phyloP scores from a whole-genome alignment of 805 yeast genomes.

The Clavispora phyllophila region DNA sequence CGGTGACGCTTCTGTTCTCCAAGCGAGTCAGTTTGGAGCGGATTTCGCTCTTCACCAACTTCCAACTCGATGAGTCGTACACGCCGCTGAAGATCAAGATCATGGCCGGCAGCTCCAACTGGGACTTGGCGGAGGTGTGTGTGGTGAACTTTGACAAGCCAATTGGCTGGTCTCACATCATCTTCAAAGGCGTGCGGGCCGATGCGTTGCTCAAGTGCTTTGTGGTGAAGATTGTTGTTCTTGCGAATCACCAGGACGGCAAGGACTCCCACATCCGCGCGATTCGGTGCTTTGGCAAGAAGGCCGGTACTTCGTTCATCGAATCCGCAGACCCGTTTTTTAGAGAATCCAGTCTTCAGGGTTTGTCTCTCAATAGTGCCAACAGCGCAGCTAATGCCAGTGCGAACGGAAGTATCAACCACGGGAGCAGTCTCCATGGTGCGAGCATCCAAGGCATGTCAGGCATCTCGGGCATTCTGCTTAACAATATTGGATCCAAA shows the following conservation, averaged over 20 bases:
- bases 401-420: neutral
- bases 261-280: conserved; percentile 90
- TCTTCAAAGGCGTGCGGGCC: conserved; percentile 48
- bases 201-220: conserved; percentile 63
- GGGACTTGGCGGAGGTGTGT: conserved; percentile 67
- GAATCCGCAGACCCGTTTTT: conserved; percentile 1
- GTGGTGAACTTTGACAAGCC: conserved; percentile 58
- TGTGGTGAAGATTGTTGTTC: conserved; percentile 54
- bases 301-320: conserved; percentile 12
- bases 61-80: conserved; percentile 78
- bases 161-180: conserved; percentile 71
- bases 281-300: conserved; percentile 49
- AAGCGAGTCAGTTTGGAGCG: conserved; percentile 67
- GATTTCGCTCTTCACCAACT: conserved; percentile 68
- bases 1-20: conserved; percentile 70
- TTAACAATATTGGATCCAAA: conserved; percentile 2
- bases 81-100: conserved; percentile 72
- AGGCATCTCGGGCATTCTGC: conserved; percentile 11
- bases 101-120: conserved; percentile 70
- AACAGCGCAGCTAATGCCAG: neutral
- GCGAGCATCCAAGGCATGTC: neutral
- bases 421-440: neutral
- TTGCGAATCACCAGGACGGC: conserved; percentile 88
- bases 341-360: neutral
- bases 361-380: neutral